phyloP scores from a whole-genome alignment of 2,329 filamentous ascomycete species.

The Xylaria polymorpha region DNA sequence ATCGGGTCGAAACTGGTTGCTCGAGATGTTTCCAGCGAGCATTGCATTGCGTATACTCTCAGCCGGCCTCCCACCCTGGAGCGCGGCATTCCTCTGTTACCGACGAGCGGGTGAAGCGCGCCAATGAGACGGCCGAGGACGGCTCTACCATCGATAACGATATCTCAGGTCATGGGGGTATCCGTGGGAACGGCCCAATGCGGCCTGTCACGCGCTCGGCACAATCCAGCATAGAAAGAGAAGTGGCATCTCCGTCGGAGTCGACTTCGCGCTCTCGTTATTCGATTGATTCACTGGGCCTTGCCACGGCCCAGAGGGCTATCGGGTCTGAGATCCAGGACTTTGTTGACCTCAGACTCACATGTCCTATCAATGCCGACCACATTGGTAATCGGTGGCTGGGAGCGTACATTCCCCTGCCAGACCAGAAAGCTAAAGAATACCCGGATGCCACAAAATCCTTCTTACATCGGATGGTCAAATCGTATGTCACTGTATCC shows the following conservation, averaged over 20 bases:
- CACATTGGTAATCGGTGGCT: slow-evolving; percentile 63
- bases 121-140: not conserved
- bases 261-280: slow-evolving; percentile 2
- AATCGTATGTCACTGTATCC: slow-evolving; percentile 56
- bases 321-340: slow-evolving; percentile 42
- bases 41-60: slow-evolving; percentile 50
- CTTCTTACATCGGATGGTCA: slow-evolving; percentile 57
- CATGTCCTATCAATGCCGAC: slow-evolving; percentile 60
- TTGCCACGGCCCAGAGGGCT: slow-evolving; percentile 1
- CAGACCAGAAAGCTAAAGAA: slow-evolving; percentile 56
- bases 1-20: slow-evolving; percentile 51
- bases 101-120: not conserved
- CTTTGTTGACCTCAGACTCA: slow-evolving; percentile 53
- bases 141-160: not conserved
- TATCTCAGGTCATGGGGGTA: not conserved
- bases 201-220: not conserved
- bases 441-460: slow-evolving; percentile 54
- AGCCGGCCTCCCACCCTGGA: slow-evolving; percentile 15
- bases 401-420: slow-evolving; percentile 58
- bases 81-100: slow-evolving; percentile 3
- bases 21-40: slow-evolving; percentile 49
- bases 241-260: slow-evolving; percentile 12
- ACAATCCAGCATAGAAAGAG: slow-evolving; percentile 10
- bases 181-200: not conserved
- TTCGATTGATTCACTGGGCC: slow-evolving; percentile 10